Percentiles rank a stretch among this genome's conserved stretches.
phyloP scores from a whole-genome alignment of 352 stramenopile genomes.

The Phytophthora lateralis region DNA sequence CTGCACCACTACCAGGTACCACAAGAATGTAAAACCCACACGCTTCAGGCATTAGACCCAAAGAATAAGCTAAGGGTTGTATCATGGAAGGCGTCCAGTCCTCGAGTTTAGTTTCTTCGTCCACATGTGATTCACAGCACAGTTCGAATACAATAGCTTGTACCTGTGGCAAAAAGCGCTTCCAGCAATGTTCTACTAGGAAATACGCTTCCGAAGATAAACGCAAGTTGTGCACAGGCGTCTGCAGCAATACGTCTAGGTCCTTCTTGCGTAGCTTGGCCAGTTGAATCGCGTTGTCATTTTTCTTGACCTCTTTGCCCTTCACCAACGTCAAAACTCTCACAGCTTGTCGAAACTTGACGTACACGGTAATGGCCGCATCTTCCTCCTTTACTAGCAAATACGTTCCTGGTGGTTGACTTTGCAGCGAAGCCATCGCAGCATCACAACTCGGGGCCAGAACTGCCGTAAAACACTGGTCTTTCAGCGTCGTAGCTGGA shows the following conservation, averaged over 20 bases:
- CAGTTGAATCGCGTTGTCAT: constrained; percentile 45
- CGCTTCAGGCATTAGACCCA: constrained; percentile 42
- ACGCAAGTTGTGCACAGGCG: constrained; percentile 53
- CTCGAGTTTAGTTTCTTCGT: constrained; percentile 52
- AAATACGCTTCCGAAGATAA: constrained; percentile 38
- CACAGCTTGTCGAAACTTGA: constrained; percentile 63
- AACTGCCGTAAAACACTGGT: constrained; percentile 52
- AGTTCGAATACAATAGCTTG: constrained; percentile 67
- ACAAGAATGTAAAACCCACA: constrained; percentile 65
- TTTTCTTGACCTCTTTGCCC: constrained; percentile 52
- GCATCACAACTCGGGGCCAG: constrained; percentile 45
- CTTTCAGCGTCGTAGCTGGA: constrained; percentile 3
- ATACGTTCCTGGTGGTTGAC: constrained; percentile 54
- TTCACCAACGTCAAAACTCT: constrained; percentile 51
- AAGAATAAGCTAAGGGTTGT: constrained; percentile 24
- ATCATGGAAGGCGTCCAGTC: constrained; percentile 41
- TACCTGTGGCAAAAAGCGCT: constrained; percentile 57
- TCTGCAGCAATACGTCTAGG: constrained; percentile 9
- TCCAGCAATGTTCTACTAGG: constrained; percentile 61
- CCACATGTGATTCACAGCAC: constrained; percentile 51
- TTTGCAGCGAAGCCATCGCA: constrained; percentile 45
- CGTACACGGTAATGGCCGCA: constrained; percentile 45
- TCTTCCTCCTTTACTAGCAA: constrained; percentile 54
- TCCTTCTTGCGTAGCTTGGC: constrained; percentile 36
- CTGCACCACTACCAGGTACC: constrained; percentile 12